These are phyloP conservation scores for Tolypocladium pustulatum DNA, from an alignment of 2,329 filamentous ascomycete genomes.

Conservation along the genomic window DNA sequence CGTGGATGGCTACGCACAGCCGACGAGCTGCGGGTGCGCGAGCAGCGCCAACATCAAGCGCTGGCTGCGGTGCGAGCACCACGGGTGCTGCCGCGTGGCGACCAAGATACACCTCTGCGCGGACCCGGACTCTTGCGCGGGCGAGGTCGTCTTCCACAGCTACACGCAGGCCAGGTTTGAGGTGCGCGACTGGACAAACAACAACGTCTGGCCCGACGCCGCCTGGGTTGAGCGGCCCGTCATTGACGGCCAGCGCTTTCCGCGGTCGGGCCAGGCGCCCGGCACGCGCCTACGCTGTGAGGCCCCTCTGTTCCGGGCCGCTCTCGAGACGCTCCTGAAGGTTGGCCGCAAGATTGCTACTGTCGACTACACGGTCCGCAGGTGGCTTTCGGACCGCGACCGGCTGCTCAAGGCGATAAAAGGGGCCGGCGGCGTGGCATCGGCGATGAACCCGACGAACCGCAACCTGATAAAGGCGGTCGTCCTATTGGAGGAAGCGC, in stretches of 20 bases:
- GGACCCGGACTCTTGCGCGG: conserved; percentile 2
- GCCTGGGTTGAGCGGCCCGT: background rate
- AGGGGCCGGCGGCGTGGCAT: no score
- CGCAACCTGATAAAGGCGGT: background rate
- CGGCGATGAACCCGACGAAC: background rate
- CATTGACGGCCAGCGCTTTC: background rate
- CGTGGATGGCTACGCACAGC: conserved; percentile 12
- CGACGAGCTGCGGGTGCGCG: conserved; percentile 10
- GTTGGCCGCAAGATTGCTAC: background rate
- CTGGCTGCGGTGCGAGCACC: conserved; percentile 10
- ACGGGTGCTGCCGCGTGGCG: conserved; percentile 16
- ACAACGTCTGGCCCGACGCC: background rate
- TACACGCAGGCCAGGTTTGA: conserved; percentile 8
- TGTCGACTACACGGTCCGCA: background rate
- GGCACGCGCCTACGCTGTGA: background rate
- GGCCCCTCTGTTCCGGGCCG: background rate
- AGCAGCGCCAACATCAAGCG: background rate
- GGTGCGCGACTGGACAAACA: background rate
- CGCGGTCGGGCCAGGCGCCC: background rate
- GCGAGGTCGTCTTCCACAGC: conserved; percentile 5
- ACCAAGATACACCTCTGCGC: conserved; percentile 9
- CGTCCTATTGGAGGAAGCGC: background rate
- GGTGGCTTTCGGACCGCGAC: background rate
- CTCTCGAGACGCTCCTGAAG: background rate
- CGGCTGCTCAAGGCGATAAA: background rate